Percentiles rank a stretch among this genome's conserved stretches.
phyloP scores from a whole-genome alignment of 495 filamentous ascomycete species.

The Penicillium maclennaniae region DNA sequence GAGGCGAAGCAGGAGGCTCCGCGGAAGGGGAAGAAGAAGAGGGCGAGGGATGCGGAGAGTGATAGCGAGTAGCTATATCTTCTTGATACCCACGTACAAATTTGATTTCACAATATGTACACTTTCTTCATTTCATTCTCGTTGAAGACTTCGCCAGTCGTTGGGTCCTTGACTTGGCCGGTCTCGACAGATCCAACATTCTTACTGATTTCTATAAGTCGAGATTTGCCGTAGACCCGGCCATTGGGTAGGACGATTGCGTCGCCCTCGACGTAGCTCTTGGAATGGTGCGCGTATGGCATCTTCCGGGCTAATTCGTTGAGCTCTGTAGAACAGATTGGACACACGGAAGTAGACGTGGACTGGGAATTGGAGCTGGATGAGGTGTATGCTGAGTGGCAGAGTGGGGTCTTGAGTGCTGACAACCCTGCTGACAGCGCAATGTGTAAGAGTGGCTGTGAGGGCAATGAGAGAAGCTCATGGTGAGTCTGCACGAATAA shows the following conservation, averaged over 20 bases:
- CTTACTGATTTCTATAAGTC: conserved; percentile 68
- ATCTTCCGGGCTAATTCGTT: conserved; percentile 85
- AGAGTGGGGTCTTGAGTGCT: conserved; percentile 91
- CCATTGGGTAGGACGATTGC: conserved; percentile 83
- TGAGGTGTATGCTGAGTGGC: conserved; percentile 66
- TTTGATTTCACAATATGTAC: conserved; percentile 63
- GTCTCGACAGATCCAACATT: conserved; percentile 51
- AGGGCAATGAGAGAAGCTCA: conserved; percentile 76
- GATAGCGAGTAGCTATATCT: conserved; percentile 27
- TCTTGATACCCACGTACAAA: background rate
- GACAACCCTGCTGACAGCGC: conserved; percentile 89
- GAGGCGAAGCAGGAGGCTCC: conserved; percentile 55
- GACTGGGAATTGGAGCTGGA: conserved; percentile 57
- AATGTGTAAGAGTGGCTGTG: conserved; percentile 81
- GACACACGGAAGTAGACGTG: conserved; percentile 68
- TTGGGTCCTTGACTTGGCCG: conserved; percentile 76
- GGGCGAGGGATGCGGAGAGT: conserved; percentile 43
- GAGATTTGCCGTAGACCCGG: conserved; percentile 74
- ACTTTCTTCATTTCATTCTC: conserved; percentile 73
- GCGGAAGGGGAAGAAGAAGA: conserved; percentile 29
- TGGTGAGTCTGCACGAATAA: conserved; percentile 85
- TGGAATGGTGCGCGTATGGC: conserved; percentile 90
- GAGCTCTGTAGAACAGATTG: conserved; percentile 91
- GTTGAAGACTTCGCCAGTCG: conserved; percentile 63
- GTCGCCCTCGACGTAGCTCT: conserved; percentile 86